Conservation (phyloP, 2,329 filamentous ascomycete species). For the Chrysosporium queenslandicum region DNA sequence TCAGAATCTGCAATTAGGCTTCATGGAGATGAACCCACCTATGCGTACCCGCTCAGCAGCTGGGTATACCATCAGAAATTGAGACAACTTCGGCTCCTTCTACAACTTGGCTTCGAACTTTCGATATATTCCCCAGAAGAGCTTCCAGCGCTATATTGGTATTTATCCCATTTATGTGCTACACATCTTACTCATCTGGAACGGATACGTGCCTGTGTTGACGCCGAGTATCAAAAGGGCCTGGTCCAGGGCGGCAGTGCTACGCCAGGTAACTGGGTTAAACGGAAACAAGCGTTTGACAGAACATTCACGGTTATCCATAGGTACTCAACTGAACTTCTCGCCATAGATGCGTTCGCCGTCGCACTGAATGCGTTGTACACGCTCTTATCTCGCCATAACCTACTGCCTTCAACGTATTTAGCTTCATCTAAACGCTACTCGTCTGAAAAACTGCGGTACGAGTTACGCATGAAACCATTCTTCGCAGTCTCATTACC, state of each 20-base stretch:
- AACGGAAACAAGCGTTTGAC: constrained; percentile 30
- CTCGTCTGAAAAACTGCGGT: constrained; percentile 56
- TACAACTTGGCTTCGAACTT: constrained; percentile 90
- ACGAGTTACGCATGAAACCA: constrained; percentile 78
- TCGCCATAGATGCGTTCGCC: constrained; percentile 48
- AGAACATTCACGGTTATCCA: constrained; percentile 45
- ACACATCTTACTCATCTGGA: constrained; percentile 60
- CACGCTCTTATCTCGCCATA: constrained; percentile 51
- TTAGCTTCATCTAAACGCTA: constrained; percentile 49
- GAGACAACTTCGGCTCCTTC: constrained; percentile 72
- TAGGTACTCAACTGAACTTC: constrained; percentile 53
- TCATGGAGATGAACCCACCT: constrained; percentile 47
- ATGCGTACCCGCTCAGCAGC: constrained; percentile 65
- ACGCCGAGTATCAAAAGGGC: constrained; percentile 26
- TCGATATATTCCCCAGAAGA: constrained; percentile 82
- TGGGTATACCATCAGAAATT: constrained; percentile 90
- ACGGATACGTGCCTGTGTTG: constrained; percentile 59
- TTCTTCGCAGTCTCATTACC: constrained; percentile 62
- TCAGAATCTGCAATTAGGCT: constrained; percentile 51
- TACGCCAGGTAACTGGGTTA: constrained; percentile 13
- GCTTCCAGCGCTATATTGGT: constrained; percentile 81
- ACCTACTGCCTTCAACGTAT: constrained; percentile 42
- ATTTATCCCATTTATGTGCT: constrained; percentile 63
- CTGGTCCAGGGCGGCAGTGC: constrained; percentile 17
- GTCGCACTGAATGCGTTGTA: constrained; percentile 52